These are phyloP conservation scores for Russula sp. DNA, from an alignment of 768 basidiomycete species.

Conservation along the genomic window DNA sequence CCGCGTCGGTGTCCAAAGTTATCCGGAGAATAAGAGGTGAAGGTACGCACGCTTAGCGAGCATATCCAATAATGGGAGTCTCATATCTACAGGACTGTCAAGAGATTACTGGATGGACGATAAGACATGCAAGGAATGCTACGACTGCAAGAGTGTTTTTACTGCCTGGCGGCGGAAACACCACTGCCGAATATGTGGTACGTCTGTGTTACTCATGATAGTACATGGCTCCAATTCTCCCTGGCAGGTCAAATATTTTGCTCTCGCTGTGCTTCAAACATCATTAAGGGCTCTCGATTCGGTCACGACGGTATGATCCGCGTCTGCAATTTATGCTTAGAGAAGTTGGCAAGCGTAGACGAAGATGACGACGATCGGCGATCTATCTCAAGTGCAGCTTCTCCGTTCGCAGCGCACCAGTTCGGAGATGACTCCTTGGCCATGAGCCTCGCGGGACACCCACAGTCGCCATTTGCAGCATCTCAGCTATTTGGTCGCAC, in stretches of 20 bases:
- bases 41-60: constrained; percentile 46
- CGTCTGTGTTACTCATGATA: constrained; percentile 30
- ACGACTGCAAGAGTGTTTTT: constrained; percentile 93
- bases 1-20: constrained; percentile 85
- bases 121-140: constrained; percentile 92
- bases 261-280: constrained; percentile 93
- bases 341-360: constrained; percentile 82
- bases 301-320: constrained; percentile 94
- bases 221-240: background rate
- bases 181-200: constrained; percentile 96
- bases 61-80: background rate
- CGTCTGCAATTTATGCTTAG: constrained; percentile 93
- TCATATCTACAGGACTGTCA: constrained; percentile 59
- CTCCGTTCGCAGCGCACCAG: constrained; percentile 77
- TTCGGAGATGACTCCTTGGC: constrained; percentile 49
- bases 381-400: constrained; percentile 70
- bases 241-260: constrained; percentile 93
- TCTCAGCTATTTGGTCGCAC: constrained; percentile 78
- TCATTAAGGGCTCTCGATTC: constrained; percentile 91
- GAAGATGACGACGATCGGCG: constrained; percentile 87
- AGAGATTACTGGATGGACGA: constrained; percentile 99
- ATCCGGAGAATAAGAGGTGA: constrained; percentile 89
- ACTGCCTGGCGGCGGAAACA: constrained; percentile 94
- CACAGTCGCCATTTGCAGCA: constrained; percentile 85
- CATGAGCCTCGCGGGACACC: constrained; percentile 47